Base-by-base conservation (phyloP, 495 filamentous ascomycete species). In the Neurospora intermedia region DNA sequence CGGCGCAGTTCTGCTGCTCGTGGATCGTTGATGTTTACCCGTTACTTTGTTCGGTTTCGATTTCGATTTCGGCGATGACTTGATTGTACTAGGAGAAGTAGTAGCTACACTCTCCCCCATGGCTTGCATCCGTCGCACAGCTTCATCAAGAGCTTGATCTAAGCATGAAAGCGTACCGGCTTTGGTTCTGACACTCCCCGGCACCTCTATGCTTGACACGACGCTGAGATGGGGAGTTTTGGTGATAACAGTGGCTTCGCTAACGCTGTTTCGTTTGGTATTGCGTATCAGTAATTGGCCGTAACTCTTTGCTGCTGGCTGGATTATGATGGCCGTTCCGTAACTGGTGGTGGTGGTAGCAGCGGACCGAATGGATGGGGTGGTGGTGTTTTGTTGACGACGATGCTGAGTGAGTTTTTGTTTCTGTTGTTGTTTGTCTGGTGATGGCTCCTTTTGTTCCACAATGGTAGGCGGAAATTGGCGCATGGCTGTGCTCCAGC, bases 121-220 rank as follows among this genome's bases (percentile, higher is more conserved):
- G 9, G 74, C 75, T 0, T 82, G 79, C 15, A 84, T 62, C 42
- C 81, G 78, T 10, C 77, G 73, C 23, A 78, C 80, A 15, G 81
- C 80, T 41, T 81, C 79, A 31, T 83, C 78, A 3, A 84, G 74
- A 18, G 82, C 82, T 69, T 78, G 75, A 31, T 84, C 79, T 27
- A 82, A 76, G 4, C 79, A 82, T 5, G 80, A 83, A 35, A 75
- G 74, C 11, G 80, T 80, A 27, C 77, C 72, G 8, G 27, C 18
- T 18, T 15, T 18, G 1, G 23, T 18, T 35, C 27, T 35, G 35
- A 66, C 54, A 66, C 54, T 27, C 48, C 7, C 8, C 1, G 54
- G 15, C 1, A 35, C 0, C 54, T 35, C 54, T 4, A 66, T 38
- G 18, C 54, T 18, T 15, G 54, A 66, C 0, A 66, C 7, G 1